Percentiles rank a stretch among this genome's conserved stretches.
Conservation (phyloP, 768 basidiomycete genomes). For the Steccherinum ochraceum region DNA sequence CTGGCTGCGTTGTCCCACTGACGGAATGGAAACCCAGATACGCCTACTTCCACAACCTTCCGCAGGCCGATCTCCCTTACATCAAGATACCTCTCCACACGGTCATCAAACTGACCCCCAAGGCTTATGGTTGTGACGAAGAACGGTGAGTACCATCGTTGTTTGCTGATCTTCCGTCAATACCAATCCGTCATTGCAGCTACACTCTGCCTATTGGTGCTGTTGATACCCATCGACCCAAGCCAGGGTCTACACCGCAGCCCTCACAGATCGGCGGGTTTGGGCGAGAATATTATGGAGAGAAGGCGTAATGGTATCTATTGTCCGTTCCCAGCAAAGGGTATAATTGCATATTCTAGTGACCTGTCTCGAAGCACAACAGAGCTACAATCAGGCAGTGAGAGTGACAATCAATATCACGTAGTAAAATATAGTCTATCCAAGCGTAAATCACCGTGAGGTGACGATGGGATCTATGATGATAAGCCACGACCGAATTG, state of each 20-base stretch:
- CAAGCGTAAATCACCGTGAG: no score
- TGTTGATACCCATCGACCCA: slow-evolving; percentile 88
- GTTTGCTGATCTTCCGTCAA: no score
- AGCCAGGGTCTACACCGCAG: slow-evolving; percentile 26
- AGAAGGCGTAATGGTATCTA: neutral
- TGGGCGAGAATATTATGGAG: slow-evolving; percentile 31
- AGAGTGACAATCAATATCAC: neutral
- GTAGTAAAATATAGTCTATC: neutral
- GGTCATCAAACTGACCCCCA: slow-evolving; percentile 96
- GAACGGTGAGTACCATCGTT: slow-evolving; percentile 63
- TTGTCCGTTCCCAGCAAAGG: no score
- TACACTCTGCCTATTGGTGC: slow-evolving; percentile 88
- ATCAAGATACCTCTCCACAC: slow-evolving; percentile 97
- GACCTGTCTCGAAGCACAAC: no score
- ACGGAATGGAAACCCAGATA: slow-evolving; percentile 73
- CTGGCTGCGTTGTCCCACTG: neutral
- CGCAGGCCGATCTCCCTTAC: slow-evolving; percentile 93
- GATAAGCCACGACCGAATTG: neutral
- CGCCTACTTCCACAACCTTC: slow-evolving; percentile 91
- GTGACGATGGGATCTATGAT: no score
- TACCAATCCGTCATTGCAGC: slow-evolving; percentile 29
- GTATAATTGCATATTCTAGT: neutral
- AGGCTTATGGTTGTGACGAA: slow-evolving; percentile 98
- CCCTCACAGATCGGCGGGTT: slow-evolving; percentile 1
- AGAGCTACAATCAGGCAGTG: no score